Evolutionary conservation across 1,284 basidiomycete genomes (phyloP).

Genomic region (Taiwanofungus camphoratus): DNA sequence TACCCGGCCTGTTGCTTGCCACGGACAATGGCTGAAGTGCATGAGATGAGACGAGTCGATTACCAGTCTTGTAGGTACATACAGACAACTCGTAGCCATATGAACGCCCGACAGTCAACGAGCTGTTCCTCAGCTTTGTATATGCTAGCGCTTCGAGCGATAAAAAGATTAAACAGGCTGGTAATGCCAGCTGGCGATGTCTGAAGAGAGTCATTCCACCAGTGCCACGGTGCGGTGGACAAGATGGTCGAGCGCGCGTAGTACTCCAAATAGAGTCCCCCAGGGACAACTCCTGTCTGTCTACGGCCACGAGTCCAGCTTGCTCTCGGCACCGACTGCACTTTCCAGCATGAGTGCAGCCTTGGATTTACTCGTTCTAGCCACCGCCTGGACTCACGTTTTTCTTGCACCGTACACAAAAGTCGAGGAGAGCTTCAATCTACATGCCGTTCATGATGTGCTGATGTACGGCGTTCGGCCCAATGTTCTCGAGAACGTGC

Average conservation of each 20-base stretch:
- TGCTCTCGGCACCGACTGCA: not conserved
- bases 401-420: constrained; percentile 85
- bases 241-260: not conserved
- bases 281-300: not conserved
- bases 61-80: not conserved
- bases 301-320: not conserved
- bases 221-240: not conserved
- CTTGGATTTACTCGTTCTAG: constrained; percentile 53
- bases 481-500: constrained; percentile 43
- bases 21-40: constrained; percentile 16
- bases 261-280: not conserved
- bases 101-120: too few species aligned
- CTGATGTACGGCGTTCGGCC: constrained; percentile 65
- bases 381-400: constrained; percentile 61
- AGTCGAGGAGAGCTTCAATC: constrained; percentile 95
- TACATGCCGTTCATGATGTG: constrained; percentile 90
- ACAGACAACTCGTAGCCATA: constrained; percentile 11
- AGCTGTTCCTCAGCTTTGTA: too few species aligned
- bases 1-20: constrained; percentile 18
- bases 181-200: not conserved
- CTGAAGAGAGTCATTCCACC: not conserved
- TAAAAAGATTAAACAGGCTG: not conserved
- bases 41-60: not conserved
- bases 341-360: constrained; percentile 29
- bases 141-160: not conserved